These are phyloP conservation scores for Xylaria cubensis DNA, from an alignment of 495 filamentous ascomycete genomes.

Conservation along the genomic window DNA sequence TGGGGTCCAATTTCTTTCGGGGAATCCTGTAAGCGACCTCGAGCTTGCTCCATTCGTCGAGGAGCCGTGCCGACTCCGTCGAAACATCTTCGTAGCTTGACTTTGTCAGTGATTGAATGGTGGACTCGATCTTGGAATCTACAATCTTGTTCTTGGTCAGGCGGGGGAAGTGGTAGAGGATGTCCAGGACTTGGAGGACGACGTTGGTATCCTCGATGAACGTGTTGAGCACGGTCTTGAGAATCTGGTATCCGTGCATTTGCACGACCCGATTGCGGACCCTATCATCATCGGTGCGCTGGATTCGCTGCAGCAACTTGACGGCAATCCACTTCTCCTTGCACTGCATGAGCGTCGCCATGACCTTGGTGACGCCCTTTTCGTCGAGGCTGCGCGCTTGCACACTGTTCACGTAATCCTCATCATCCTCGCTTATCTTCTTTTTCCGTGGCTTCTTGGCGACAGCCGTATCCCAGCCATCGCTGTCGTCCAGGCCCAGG, in stretches of 20 bases:
- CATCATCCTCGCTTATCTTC: conserved; percentile 92
- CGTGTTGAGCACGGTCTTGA: conserved; percentile 80
- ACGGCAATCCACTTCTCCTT: conserved; percentile 99
- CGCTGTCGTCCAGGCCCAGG: conserved; percentile 91
- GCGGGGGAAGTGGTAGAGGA: conserved; percentile 86
- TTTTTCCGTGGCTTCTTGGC: conserved; percentile 91
- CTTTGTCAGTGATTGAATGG: conserved; percentile 71
- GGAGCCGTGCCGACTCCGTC: conserved; percentile 69
- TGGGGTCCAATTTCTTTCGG: conserved; percentile 65
- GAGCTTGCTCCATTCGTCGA: conserved; percentile 87
- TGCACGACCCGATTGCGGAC: conserved; percentile 88
- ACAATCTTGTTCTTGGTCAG: conserved; percentile 97
- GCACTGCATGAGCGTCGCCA: conserved; percentile 98
- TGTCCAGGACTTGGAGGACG: conserved; percentile 85
- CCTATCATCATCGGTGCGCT: conserved; percentile 86
- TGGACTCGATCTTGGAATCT: conserved; percentile 92
- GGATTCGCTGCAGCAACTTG: conserved; percentile 89
- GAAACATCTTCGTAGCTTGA: conserved; percentile 78
- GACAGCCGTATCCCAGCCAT: conserved; percentile 88
- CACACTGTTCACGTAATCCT: conserved; percentile 93
- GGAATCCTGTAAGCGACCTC: conserved; percentile 96
- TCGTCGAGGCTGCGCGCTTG: conserved; percentile 85
- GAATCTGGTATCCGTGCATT: conserved; percentile 96
- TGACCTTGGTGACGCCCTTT: conserved; percentile 92
- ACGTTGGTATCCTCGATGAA: conserved; percentile 91